Conservation (phyloP, 1,284 basidiomycete genomes). For the Volvariella volvacea region DNA sequence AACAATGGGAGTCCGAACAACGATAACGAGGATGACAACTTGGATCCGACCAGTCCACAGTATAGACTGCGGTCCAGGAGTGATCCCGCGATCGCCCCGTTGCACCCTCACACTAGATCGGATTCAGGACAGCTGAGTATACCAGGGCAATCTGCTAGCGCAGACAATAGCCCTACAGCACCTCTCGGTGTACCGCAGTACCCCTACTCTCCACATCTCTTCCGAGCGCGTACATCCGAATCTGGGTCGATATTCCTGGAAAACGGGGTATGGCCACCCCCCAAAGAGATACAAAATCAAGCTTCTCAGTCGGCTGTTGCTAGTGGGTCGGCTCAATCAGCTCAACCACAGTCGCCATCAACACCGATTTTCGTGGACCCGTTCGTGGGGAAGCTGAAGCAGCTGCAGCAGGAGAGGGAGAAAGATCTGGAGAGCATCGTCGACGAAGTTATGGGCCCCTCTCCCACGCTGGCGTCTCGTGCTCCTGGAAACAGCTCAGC, state of each 20-base stretch:
- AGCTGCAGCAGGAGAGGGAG: constrained; percentile 15
- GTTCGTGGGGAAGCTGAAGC: constrained; percentile 12
- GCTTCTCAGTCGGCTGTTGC: too few relatives aligned
- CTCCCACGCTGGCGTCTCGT: too few relatives aligned
- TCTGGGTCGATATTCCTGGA: constrained; percentile 25
- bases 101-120: background rate
- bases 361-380: constrained; percentile 22
- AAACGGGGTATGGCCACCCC: constrained; percentile 20
- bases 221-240: constrained; percentile 19
- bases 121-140: background rate
- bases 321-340: too few relatives aligned
- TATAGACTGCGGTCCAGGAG: too few relatives aligned
- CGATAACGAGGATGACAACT: too few relatives aligned
- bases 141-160: background rate
- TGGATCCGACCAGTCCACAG: too few relatives aligned
- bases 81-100: background rate
- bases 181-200: constrained; percentile 5
- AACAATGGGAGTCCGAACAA: too few relatives aligned
- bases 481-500: too few relatives aligned
- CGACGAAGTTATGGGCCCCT: constrained; percentile 26
- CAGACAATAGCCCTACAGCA: background rate
- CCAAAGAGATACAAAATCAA: constrained; percentile 7
- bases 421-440: constrained; percentile 23
- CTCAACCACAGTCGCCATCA: too few relatives aligned
- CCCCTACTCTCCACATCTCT: constrained; percentile 15